A percentile compares a stretch with the other conserved stretches of the same genome.
phyloP scores from a whole-genome alignment of 139 green algal species.

The Coelastrella sp. region DNA sequence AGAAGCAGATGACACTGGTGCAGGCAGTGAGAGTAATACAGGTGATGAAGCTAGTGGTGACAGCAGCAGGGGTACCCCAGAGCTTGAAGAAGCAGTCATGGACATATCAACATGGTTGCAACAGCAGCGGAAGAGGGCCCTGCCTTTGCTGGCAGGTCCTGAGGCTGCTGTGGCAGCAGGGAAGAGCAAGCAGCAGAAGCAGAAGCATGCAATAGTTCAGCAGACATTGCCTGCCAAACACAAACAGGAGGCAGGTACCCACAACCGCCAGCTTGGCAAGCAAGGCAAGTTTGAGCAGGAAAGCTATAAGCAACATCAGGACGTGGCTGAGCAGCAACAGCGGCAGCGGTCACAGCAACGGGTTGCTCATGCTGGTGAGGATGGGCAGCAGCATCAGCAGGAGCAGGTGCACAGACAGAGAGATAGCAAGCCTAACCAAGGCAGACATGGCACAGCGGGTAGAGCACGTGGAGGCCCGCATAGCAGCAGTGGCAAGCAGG shows the following conservation, averaged over 20 bases:
- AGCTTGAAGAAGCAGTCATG: background rate
- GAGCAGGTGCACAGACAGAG: background rate
- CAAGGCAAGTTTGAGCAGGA: background rate
- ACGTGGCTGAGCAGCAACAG: conserved; percentile 4
- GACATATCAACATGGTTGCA: conserved; percentile 23
- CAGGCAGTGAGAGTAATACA: background rate
- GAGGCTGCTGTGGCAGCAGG: background rate
- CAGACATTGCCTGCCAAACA: no score
- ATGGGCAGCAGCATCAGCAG: background rate
- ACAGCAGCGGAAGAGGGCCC: background rate
- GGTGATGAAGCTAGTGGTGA: background rate
- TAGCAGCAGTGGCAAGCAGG: background rate
- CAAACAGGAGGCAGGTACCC: no score
- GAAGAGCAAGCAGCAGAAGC: conserved; percentile 11
- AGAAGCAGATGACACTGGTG: background rate
- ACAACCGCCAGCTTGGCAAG: no score
- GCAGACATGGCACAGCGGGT: no score
- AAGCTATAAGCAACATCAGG: background rate
- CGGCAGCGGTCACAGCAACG: background rate
- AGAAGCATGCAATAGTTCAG: background rate
- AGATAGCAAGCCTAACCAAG: background rate
- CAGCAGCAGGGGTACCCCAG: background rate
- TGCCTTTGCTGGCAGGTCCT: conserved; percentile 1
- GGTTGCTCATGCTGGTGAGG: no score
- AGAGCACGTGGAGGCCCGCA: no score